These are phyloP conservation scores for Sarocladiaceae sp. DNA, from an alignment of 2,329 filamentous ascomycete genomes.

Conservation along the genomic window DNA sequence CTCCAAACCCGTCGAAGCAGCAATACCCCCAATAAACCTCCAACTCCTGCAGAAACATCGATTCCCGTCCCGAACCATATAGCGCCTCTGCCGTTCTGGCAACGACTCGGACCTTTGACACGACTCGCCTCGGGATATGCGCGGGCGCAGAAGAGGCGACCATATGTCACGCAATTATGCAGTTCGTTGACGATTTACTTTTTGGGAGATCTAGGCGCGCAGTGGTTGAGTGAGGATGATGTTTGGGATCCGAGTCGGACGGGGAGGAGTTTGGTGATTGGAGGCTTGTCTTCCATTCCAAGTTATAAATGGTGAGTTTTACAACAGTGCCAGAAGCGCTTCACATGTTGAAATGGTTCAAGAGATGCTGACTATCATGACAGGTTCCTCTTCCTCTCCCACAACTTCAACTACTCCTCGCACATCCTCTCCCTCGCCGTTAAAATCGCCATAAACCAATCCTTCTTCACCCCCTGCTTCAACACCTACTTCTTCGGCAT, in stretches of 20 bases:
- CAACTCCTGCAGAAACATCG: neutral
- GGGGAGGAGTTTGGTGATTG: constrained; percentile 54
- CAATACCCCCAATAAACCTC: neutral
- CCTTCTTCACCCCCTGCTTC: constrained; percentile 76
- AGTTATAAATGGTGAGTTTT: constrained; percentile 72
- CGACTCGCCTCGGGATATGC: constrained; percentile 57
- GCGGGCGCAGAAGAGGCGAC: constrained; percentile 64
- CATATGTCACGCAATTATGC: constrained; percentile 74
- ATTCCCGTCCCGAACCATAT: constrained; percentile 11
- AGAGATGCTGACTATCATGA: neutral
- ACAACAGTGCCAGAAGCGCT: too few relatives aligned
- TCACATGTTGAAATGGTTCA: neutral
- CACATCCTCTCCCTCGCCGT: constrained; percentile 64
- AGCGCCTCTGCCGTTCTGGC: constrained; percentile 41
- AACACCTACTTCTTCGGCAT: constrained; percentile 79
- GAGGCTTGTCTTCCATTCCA: constrained; percentile 69
- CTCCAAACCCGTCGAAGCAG: neutral
- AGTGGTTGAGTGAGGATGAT: constrained; percentile 57
- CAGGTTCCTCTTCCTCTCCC: constrained; percentile 76
- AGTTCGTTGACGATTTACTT: constrained; percentile 77
- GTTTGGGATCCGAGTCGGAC: constrained; percentile 65
- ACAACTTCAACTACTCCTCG: constrained; percentile 79
- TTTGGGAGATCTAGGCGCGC: constrained; percentile 72
- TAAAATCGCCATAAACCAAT: constrained; percentile 79
- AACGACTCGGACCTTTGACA: constrained; percentile 54